Evolutionary conservation across 164 flowering plant genomes (phyloP).

Genomic region (Brasenia schreberi): DNA sequence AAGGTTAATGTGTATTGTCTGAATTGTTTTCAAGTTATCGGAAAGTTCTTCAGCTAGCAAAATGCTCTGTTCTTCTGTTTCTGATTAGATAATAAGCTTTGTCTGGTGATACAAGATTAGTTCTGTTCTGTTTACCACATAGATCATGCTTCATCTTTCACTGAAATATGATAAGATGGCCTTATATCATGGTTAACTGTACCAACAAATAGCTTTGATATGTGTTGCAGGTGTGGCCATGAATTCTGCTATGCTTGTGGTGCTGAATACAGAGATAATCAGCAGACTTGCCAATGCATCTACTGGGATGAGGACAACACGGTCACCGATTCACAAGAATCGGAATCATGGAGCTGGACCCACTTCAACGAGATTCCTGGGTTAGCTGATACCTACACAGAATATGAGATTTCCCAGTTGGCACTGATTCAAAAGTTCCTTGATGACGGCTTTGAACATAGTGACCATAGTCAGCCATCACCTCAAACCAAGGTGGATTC

Average conservation of each 20-base stretch:
- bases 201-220: not conserved
- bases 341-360: constrained; percentile 84
- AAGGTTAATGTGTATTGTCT: not conserved
- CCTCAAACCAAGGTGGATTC: constrained; percentile 64
- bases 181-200: too few relatives aligned
- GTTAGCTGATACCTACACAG: constrained; percentile 65
- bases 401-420: constrained; percentile 80
- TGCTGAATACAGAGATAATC: constrained; percentile 52
- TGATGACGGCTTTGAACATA: constrained; percentile 70
- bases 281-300: constrained; percentile 67
- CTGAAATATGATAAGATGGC: too few relatives aligned
- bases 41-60: too few relatives aligned
- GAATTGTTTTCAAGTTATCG: not conserved
- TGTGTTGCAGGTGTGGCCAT: constrained; percentile 61
- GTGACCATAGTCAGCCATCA: constrained; percentile 66
- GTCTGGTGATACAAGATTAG: too few relatives aligned
- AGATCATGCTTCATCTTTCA: too few relatives aligned
- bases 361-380: constrained; percentile 55
- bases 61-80: too few relatives aligned
- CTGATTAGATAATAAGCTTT: too few relatives aligned
- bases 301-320: constrained; percentile 59
- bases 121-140: too few relatives aligned
- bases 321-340: constrained; percentile 20
- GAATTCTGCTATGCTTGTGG: constrained; percentile 91
- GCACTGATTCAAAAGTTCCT: constrained; percentile 82